Evolutionary conservation across 1,284 basidiomycete genomes (phyloP).

Genomic region (Volvariella surrecta): DNA sequence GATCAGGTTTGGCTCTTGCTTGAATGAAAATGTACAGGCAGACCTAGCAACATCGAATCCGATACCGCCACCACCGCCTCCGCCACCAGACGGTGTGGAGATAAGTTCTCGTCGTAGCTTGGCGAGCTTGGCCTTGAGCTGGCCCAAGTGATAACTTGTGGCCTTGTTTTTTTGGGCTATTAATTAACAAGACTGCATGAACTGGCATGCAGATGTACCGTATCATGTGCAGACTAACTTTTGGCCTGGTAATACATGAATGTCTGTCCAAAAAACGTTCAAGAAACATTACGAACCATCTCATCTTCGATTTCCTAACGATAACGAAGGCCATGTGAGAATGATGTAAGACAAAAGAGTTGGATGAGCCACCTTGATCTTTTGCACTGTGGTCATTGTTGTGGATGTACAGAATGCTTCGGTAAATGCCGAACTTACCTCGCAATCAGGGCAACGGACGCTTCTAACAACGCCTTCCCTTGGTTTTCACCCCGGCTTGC

Average conservation of each 20-base stretch:
- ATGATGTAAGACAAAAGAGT: slow-evolving; percentile 12
- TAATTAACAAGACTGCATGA: slow-evolving; percentile 10
- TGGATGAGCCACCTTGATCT: slow-evolving; percentile 63
- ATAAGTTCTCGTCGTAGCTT: slow-evolving; percentile 96
- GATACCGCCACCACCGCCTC: slow-evolving; percentile 76
- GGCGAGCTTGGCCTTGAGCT: slow-evolving; percentile 97
- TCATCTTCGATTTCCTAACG: slow-evolving; percentile 89
- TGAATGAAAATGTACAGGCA: slow-evolving; percentile 6
- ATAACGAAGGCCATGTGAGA: slow-evolving; percentile 9
- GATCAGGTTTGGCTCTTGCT: too few species aligned
- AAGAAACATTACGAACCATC: slow-evolving; percentile 54
- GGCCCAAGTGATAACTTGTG: slow-evolving; percentile 90
- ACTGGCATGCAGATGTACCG: slow-evolving; percentile 6
- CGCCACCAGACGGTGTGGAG: slow-evolving; percentile 65
- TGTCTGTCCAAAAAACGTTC: slow-evolving; percentile 8
- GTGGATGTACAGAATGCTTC: slow-evolving; percentile 17
- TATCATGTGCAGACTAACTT: slow-evolving; percentile 29
- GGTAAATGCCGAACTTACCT: slow-evolving; percentile 24
- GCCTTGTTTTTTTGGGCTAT: slow-evolving; percentile 96
- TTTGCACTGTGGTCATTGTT: slow-evolving; percentile 81
- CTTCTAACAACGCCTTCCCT: slow-evolving; percentile 3
- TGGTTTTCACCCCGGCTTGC: slow-evolving; percentile 4
- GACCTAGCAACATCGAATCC: slow-evolving; percentile 91
- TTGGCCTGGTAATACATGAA: slow-evolving; percentile 32
- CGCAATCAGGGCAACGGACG: slow-evolving; percentile 6